Conservation (phyloP, 495 filamentous ascomycete genomes). For the Cercophora sp. region DNA sequence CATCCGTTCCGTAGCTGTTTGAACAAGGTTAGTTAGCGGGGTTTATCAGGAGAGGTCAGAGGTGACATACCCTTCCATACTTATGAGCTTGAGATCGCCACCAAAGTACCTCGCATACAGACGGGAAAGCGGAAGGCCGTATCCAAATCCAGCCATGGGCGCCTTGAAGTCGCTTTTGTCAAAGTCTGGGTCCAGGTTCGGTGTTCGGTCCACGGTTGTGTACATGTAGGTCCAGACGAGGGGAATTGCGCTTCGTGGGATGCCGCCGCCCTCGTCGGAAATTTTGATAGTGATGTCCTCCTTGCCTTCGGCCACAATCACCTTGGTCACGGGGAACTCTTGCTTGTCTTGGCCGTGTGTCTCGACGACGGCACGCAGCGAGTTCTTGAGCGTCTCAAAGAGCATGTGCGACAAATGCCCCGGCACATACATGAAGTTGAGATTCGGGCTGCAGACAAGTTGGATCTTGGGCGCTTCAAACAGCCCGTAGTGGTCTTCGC, state of each 20-base stretch:
- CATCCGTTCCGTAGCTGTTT: slow-evolving; percentile 89
- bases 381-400: slow-evolving; percentile 98
- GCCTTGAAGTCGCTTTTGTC: slow-evolving; percentile 99
- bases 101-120: slow-evolving; percentile 97
- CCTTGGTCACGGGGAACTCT: slow-evolving; percentile 92
- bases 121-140: slow-evolving; percentile 87
- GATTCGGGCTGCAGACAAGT: slow-evolving; percentile 85
- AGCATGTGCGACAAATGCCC: slow-evolving; percentile 98
- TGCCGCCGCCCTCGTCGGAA: slow-evolving; percentile 92
- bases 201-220: slow-evolving; percentile 93
- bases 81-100: slow-evolving; percentile 93
- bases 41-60: background rate
- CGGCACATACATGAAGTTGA: slow-evolving; percentile 99
- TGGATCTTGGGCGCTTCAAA: slow-evolving; percentile 97
- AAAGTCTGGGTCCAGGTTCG: slow-evolving; percentile 92
- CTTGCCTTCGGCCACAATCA: slow-evolving; percentile 93
- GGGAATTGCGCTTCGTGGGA: slow-evolving; percentile 84
- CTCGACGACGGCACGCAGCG: slow-evolving; percentile 92
- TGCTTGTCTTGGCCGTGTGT: slow-evolving; percentile 92
- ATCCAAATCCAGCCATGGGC: slow-evolving; percentile 97
- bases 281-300: slow-evolving; percentile 99
- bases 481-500: slow-evolving; percentile 96
- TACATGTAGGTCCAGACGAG: slow-evolving; percentile 99
- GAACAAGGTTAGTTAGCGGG: slow-evolving; percentile 11
- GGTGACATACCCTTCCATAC: slow-evolving; percentile 92